phyloP scores from a whole-genome alignment of 2,329 filamentous ascomycete genomes.

The Leptographium flavum region DNA sequence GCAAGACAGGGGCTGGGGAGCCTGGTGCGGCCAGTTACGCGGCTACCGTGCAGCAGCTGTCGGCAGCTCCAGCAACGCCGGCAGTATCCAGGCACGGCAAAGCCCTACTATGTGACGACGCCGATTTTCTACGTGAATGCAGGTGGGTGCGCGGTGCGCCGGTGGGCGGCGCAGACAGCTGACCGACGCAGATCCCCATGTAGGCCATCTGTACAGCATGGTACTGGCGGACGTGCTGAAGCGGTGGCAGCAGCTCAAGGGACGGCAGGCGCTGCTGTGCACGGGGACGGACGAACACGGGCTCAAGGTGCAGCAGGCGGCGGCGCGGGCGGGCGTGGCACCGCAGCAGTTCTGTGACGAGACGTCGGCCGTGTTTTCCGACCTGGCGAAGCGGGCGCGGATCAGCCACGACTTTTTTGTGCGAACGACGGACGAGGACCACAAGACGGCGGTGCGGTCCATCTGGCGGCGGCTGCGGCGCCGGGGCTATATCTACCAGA shows the following conservation, averaged over 20 bases:
- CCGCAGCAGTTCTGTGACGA: conserved; percentile 81
- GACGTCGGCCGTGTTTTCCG: conserved; percentile 66
- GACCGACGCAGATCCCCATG: conserved; percentile 57
- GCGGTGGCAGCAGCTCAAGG: conserved; percentile 67
- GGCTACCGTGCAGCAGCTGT: background rate
- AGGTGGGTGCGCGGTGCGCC: conserved; percentile 31
- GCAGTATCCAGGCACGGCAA: conserved; percentile 30
- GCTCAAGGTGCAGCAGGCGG: conserved; percentile 89
- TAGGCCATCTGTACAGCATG: conserved; percentile 91
- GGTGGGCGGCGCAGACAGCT: background rate
- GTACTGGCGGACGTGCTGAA: conserved; percentile 83
- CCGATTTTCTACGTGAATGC: conserved; percentile 99
- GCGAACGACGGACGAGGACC: conserved; percentile 72
- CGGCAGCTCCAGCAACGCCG: background rate
- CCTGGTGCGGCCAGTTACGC: background rate
- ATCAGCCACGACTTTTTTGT: conserved; percentile 79
- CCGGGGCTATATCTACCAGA: conserved; percentile 65
- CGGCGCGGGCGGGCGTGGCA: conserved; percentile 51
- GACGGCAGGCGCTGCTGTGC: conserved; percentile 49
- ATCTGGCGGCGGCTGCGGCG: conserved; percentile 76
- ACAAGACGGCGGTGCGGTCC: conserved; percentile 73
- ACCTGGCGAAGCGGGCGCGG: conserved; percentile 54
- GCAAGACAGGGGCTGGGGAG: background rate
- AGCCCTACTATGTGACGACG: conserved; percentile 90
- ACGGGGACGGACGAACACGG: conserved; percentile 97